Evolutionary conservation across 345 rosid species (phyloP).

Genomic region (Citropsis articulata): DNA sequence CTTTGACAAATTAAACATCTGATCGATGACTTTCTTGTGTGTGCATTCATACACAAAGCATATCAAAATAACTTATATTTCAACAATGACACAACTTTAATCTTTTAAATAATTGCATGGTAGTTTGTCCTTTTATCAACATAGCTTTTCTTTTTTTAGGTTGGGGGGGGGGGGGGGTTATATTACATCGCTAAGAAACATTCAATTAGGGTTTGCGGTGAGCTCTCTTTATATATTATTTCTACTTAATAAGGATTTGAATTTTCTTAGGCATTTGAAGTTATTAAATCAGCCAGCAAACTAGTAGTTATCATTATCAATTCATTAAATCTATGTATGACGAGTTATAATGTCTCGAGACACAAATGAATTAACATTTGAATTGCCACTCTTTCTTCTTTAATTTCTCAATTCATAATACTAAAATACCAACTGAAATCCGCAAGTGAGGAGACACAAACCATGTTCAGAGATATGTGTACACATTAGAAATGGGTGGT

Average conservation of each 20-base stretch:
- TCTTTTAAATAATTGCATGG: background rate
- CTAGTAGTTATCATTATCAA: too few species aligned
- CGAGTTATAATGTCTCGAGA: too few species aligned
- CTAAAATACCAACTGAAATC: background rate
- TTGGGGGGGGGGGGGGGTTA: background rate
- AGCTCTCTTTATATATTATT: background rate
- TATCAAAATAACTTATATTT: background rate
- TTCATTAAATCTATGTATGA: too few species aligned
- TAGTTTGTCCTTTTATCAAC: background rate
- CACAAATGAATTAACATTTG: too few species aligned
- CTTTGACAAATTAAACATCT: constrained; percentile 4
- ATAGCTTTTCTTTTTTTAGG: background rate
- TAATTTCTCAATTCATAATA: background rate
- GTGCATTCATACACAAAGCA: background rate
- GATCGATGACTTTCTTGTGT: background rate
- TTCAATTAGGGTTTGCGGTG: background rate
- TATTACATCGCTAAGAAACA: background rate
- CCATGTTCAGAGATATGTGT: background rate
- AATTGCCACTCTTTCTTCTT: too few species aligned
- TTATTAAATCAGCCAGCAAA: too few species aligned
- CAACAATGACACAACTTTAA: background rate
- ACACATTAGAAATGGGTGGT: background rate
- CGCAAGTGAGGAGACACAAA: background rate
- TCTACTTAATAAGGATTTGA: too few species aligned
- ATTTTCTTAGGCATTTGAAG: too few species aligned